Evolutionary conservation across 148 eudicot species (phyloP).

Genomic region (Camellia japonica): DNA sequence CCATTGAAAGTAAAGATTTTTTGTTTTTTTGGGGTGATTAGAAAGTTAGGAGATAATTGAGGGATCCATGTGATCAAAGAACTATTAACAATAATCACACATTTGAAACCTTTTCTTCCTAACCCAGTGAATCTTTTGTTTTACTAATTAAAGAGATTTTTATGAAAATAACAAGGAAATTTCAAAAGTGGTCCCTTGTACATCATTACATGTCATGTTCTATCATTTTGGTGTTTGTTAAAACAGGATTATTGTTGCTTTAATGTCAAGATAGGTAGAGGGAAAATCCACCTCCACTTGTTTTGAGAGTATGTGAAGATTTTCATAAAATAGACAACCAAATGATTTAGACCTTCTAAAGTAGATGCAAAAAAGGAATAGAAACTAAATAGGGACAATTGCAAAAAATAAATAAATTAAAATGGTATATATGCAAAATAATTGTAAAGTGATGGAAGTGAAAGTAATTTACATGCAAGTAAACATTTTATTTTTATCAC

Average conservation of each 20-base stretch:
- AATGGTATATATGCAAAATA: no score
- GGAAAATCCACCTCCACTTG: slow-evolving; percentile 23
- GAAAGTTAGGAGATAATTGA: slow-evolving; percentile 10
- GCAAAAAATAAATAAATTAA: no score
- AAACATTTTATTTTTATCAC: no score
- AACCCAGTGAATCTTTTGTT: neutral
- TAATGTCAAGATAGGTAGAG: slow-evolving; percentile 9
- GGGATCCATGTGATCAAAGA: slow-evolving; percentile 19
- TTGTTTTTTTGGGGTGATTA: slow-evolving; percentile 1
- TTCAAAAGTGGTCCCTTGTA: slow-evolving; percentile 16
- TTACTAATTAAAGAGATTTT: neutral
- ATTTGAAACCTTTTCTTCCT: slow-evolving; percentile 14
- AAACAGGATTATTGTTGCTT: slow-evolving; percentile 23
- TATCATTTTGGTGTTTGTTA: slow-evolving; percentile 29
- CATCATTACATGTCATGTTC: slow-evolving; percentile 29
- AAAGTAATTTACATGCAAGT: no score
- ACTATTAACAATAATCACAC: slow-evolving; percentile 18
- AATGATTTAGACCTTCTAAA: slow-evolving; percentile 38
- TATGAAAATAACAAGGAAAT: slow-evolving; percentile 10
- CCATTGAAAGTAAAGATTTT: neutral
- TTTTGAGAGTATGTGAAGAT: slow-evolving; percentile 13
- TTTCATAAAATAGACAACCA: slow-evolving; percentile 16
- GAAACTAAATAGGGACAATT: slow-evolving; percentile 10
- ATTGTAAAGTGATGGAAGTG: no score
- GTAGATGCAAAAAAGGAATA: slow-evolving; percentile 21